Evolutionary conservation across 176 grass and related monocot species (phyloP).

Genomic region (Metroxylon sagu): DNA sequence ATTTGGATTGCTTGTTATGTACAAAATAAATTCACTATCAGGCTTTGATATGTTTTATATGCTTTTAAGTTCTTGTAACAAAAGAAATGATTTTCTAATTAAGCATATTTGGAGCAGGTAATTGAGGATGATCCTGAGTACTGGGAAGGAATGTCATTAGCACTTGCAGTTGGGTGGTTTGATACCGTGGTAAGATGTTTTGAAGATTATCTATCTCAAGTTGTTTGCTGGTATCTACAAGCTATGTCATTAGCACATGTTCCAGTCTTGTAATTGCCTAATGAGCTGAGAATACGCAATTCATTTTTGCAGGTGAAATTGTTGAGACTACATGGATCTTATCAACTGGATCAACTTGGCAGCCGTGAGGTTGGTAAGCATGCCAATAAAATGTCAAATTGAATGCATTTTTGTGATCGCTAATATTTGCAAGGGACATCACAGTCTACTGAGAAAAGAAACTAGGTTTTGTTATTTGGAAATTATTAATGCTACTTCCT

Average conservation of each 20-base stretch:
- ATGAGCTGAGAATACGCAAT: background rate
- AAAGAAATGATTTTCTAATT: no score
- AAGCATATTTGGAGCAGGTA: slow-evolving; percentile 20
- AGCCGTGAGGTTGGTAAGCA: slow-evolving; percentile 63
- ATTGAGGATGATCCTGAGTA: slow-evolving; percentile 87
- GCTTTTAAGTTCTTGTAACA: no score
- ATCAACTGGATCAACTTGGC: slow-evolving; percentile 85
- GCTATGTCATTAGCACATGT: background rate
- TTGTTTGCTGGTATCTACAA: no score
- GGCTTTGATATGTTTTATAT: no score
- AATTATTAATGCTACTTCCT: no score
- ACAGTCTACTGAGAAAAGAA: no score
- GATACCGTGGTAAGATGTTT: slow-evolving; percentile 56
- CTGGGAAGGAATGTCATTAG: slow-evolving; percentile 75
- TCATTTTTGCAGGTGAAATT: slow-evolving; percentile 66
- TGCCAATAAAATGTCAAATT: background rate
- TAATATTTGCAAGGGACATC: no score
- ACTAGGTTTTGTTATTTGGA: no score
- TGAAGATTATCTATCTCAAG: no score
- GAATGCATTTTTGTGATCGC: no score
- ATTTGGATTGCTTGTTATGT: no score
- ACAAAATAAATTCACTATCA: no score
- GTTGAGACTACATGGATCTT: slow-evolving; percentile 92
- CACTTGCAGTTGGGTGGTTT: slow-evolving; percentile 95
- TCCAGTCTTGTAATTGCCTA: background rate